phyloP scores from a whole-genome alignment of 1,284 basidiomycete species.

The Leccinum variabile region DNA sequence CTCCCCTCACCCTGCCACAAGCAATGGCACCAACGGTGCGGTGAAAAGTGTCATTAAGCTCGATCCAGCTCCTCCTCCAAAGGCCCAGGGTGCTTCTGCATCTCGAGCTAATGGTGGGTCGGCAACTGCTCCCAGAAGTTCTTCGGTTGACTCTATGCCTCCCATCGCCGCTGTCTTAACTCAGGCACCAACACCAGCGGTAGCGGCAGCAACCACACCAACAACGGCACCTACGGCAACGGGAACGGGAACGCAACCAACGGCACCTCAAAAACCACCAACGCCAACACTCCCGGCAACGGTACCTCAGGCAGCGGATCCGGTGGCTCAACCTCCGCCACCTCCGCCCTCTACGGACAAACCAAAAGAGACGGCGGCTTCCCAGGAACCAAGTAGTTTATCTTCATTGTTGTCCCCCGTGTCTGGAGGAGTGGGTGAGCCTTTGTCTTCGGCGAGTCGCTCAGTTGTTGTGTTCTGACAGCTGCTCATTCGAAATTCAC shows the following conservation, averaged over 20 bases:
- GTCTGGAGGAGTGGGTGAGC: constrained; percentile 34
- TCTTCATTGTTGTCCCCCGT: neutral
- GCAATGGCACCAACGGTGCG: constrained; percentile 17
- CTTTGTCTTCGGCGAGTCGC: constrained; percentile 32
- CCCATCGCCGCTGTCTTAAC: constrained; percentile 18
- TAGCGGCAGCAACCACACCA: neutral
- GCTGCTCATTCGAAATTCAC: constrained; percentile 27
- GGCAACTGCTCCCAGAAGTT: constrained; percentile 26
- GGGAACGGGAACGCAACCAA: neutral
- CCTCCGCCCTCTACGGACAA: constrained; percentile 10
- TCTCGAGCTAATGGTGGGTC: constrained; percentile 33
- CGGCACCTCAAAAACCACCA: neutral
- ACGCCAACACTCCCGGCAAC: neutral
- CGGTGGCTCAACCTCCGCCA: neutral
- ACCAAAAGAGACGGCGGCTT: constrained; percentile 2
- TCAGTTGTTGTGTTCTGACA: constrained; percentile 29
- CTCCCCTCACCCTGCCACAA: constrained; percentile 19
- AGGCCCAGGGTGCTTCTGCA: constrained; percentile 17
- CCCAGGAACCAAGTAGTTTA: neutral
- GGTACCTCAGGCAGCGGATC: neutral
- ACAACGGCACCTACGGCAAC: neutral
- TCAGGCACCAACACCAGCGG: constrained; percentile 2
- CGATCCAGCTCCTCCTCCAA: constrained; percentile 21
- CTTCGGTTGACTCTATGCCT: constrained; percentile 29
- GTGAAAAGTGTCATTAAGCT: constrained; percentile 22